Conservation (phyloP, 768 basidiomycete species). For the Leccinum longicurvipes region DNA sequence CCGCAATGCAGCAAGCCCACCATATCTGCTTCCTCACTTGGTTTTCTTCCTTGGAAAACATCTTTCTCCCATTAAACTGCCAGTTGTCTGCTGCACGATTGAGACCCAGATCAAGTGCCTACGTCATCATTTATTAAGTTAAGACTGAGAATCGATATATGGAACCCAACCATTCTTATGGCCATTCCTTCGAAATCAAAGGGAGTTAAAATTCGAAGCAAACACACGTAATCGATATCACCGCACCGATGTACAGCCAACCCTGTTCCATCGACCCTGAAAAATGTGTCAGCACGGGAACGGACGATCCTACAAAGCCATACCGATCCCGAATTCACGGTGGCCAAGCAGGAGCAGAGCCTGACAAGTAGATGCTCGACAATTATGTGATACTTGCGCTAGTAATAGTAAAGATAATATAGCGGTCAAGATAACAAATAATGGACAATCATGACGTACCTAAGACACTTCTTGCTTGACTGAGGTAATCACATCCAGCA, state of each 20-base stretch:
- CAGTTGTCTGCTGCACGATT: constrained; percentile 77
- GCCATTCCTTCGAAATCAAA: constrained; percentile 52
- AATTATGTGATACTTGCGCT: constrained; percentile 66
- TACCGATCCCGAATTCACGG: constrained; percentile 83
- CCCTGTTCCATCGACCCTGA: constrained; percentile 72
- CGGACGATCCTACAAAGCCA: constrained; percentile 10
- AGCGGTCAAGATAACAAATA: neutral
- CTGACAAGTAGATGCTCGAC: constrained; percentile 75
- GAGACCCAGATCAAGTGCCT: constrained; percentile 80
- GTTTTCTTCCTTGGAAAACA: constrained; percentile 65
- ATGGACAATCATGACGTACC: constrained; percentile 39
- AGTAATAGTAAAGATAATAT: constrained; percentile 11
- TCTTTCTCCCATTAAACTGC: constrained; percentile 56
- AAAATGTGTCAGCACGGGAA: constrained; percentile 10
- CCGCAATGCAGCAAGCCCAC: constrained; percentile 72
- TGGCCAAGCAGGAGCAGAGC: constrained; percentile 75
- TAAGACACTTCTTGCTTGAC: constrained; percentile 58
- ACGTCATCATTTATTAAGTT: constrained; percentile 4
- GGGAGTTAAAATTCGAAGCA: neutral
- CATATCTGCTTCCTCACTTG: constrained; percentile 75
- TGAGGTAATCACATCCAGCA: constrained; percentile 61
- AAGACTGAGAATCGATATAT: neutral
- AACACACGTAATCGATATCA: neutral
- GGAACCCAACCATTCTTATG: constrained; percentile 58
- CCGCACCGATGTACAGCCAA: constrained; percentile 75